These are phyloP conservation scores for Pleurozium schreberi DNA, from an alignment of 225 moss, liverwort and hornwort species.

Conservation along the genomic window DNA sequence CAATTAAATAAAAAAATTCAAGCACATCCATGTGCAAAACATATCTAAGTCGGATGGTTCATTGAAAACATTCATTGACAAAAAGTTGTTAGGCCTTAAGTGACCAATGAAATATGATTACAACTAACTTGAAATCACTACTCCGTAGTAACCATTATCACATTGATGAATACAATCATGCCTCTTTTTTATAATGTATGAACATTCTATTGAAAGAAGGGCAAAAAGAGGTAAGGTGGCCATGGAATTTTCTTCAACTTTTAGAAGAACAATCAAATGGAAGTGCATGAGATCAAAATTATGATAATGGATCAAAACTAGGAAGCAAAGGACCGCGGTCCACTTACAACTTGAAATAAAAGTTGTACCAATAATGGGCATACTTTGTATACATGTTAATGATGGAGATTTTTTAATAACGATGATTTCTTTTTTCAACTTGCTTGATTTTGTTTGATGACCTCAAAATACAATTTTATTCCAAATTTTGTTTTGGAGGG, in stretches of 20 bases:
- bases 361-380: background rate
- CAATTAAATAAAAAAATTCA: too few relatives aligned
- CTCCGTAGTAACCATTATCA: rapidly evolving
- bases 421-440: background rate
- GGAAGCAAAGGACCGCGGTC: background rate
- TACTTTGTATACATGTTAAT: background rate
- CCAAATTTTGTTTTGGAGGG: background rate
- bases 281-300: too few relatives aligned
- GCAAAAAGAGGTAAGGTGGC: too few relatives aligned
- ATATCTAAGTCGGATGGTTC: too few relatives aligned
- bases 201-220: background rate
- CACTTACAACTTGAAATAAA: background rate
- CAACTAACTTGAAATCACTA: background rate
- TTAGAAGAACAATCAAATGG: background rate
- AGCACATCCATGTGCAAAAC: too few relatives aligned
- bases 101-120: too few relatives aligned
- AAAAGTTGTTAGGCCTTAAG: too few relatives aligned
- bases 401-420: background rate
- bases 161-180: background rate
- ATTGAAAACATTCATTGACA: too few relatives aligned
- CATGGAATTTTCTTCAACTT: background rate
- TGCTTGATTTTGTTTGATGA: background rate
- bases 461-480: background rate
- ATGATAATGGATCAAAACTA: too few relatives aligned
- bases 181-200: background rate